Base-by-base conservation (phyloP, 2,329 filamentous ascomycete species). In the Sporothrix sp. region DNA sequence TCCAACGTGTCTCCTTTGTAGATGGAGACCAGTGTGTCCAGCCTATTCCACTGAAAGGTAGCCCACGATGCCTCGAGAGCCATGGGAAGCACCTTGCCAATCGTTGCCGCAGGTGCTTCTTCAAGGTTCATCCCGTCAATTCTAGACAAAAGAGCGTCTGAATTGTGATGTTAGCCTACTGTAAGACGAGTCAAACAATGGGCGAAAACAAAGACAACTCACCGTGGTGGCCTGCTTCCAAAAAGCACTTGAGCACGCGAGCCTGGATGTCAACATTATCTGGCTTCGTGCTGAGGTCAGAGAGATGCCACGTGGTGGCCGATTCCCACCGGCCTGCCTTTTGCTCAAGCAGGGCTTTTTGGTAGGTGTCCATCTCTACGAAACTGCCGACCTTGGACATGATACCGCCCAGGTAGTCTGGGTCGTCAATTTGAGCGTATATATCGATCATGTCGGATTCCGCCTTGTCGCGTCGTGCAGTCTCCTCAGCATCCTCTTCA, bases 301-400 rank as follows among this genome's bases (percentile, higher is more conserved):
- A 82, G 63, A 98, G 90, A 65, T 96, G 97, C 93, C 94, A 98
- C 56, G 87, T 95, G 67, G 97, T 93, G 21, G 90, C 93, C 47
- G 91, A 87, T 14, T 87, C 84, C 90, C 93, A 98, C 55, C 90
- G 77, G 4, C 93, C 93, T 18, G 90, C 87, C 65, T 95, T 97
- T 52, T 86, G 81, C 67, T 98, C 89, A 59, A 94, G 88, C 50
- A 96, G 74, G 28, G 96, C 85, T 63, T 97, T 90, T 63, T 96
- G 91, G 54, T 95, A 86, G 45, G 96, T 84, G 57, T 94, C 87
- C n/a, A 97, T 57, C 43, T 58, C 54, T 18, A 54, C 54, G 14
- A 50, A 71, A 10, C 89, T 81, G 52, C 85, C 84, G 3, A 97
- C 72, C 63, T 93, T 85, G 18, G 88, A 82, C 1, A 91, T 95